Conservation (phyloP, 2,329 filamentous ascomycete species). For the Curvularia sp. region DNA sequence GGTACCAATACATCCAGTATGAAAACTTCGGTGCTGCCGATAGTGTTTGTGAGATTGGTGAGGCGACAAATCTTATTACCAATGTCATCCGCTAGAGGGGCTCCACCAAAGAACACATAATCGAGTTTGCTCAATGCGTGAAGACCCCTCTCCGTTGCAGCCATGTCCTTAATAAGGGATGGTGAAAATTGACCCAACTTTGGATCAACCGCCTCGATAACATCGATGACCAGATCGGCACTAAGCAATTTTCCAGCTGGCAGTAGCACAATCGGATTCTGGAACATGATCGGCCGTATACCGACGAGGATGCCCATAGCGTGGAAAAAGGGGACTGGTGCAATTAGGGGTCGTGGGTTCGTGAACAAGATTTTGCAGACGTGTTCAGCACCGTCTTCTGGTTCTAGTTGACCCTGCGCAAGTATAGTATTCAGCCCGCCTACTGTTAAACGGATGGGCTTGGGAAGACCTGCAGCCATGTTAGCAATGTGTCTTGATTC, state of each 20-base stretch:
- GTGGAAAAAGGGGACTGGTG: slow-evolving; percentile 7
- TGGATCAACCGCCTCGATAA: slow-evolving; percentile 3
- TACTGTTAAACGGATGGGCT: slow-evolving; percentile 4
- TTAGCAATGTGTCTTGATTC: neutral
- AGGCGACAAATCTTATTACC: slow-evolving; percentile 5
- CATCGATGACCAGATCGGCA: slow-evolving; percentile 4
- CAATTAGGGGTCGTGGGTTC: slow-evolving; percentile 2
- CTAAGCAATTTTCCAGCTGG: slow-evolving; percentile 5
- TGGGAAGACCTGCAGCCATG: neutral
- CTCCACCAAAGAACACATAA: neutral
- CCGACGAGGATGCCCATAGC: slow-evolving; percentile 2
- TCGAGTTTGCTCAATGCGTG: slow-evolving; percentile 1
- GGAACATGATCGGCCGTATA: slow-evolving; percentile 3
- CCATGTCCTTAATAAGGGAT: slow-evolving; percentile 5
- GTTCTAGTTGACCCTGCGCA: neutral
- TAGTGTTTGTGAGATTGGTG: neutral
- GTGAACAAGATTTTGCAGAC: neutral
- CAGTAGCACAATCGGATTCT: slow-evolving; percentile 2
- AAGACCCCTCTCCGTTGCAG: slow-evolving; percentile 1
- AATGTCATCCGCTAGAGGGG: neutral
- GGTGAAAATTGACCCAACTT: slow-evolving; percentile 4
- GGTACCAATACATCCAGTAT: neutral
- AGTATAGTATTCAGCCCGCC: neutral
- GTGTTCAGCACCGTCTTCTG: neutral
- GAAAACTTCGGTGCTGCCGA: slow-evolving; percentile 9